Conservation (phyloP, 306 rosid species). For the Ceratonia siliqua region DNA sequence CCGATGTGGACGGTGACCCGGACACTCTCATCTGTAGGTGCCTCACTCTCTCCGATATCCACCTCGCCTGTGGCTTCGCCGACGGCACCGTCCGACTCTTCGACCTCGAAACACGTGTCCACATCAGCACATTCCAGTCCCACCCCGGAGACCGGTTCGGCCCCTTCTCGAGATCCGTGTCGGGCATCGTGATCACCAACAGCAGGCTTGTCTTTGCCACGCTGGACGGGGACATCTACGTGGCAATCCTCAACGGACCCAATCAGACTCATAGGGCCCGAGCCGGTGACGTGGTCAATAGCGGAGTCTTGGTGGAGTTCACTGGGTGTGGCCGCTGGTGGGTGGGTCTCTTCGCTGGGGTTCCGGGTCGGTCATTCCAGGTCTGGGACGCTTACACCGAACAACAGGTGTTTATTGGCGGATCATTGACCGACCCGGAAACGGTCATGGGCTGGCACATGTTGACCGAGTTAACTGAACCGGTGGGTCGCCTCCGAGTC, state of each 20-base stretch:
- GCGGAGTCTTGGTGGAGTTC: slow-evolving; percentile 74
- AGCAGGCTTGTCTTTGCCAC: slow-evolving; percentile 48
- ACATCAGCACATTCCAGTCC: slow-evolving; percentile 56
- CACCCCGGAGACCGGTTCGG: slow-evolving; percentile 49
- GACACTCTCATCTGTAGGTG: slow-evolving; percentile 61
- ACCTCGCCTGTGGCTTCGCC: slow-evolving; percentile 77
- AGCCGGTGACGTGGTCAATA: slow-evolving; percentile 49
- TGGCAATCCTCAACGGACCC: slow-evolving; percentile 30
- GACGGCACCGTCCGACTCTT: slow-evolving; percentile 85
- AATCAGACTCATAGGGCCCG: slow-evolving; percentile 24
- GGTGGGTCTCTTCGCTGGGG: slow-evolving; percentile 85
- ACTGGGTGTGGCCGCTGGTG: slow-evolving; percentile 60
- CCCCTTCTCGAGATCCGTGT: slow-evolving; percentile 58
- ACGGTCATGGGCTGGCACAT: slow-evolving; percentile 81
- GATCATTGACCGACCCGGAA: slow-evolving; percentile 70
- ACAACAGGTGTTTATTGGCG: slow-evolving; percentile 52
- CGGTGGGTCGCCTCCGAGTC: slow-evolving; percentile 69
- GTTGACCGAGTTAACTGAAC: slow-evolving; percentile 53
- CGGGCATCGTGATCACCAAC: slow-evolving; percentile 54
- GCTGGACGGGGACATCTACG: slow-evolving; percentile 65
- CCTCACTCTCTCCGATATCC: slow-evolving; percentile 64
- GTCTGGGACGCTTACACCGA: slow-evolving; percentile 59
- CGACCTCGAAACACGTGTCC: slow-evolving; percentile 44
- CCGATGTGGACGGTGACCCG: slow-evolving; percentile 42
- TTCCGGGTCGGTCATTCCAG: slow-evolving; percentile 65